Evolutionary conservation across 163 green algal species (phyloP), one percentile per base, ranked within the genome.

Genomic region (Chlorella variabilis): DNA sequence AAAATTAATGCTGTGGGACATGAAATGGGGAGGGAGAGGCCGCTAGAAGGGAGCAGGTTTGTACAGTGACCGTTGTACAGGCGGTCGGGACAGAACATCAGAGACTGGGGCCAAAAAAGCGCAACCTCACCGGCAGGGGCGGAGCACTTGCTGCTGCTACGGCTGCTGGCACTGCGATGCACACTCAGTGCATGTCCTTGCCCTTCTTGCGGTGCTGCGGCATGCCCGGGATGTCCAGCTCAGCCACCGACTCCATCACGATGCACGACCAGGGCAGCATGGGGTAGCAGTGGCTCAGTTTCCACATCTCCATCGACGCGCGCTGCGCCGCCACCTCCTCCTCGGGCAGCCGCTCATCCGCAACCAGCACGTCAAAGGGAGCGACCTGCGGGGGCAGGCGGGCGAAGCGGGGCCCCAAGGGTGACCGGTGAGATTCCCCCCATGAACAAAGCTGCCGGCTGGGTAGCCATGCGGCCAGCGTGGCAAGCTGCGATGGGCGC

Each of bases 201-300:
- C 54, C 54, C 18, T n/a, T n/a, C 23, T 80, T 80, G 73, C 73
- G 73, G 27, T 80, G 73, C 31, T 63, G 20, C 38, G 56, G 54
- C 67, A 81, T 70, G 39, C n/a, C 41, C 0, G 73, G 56, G 36
- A 38, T 54, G 36, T 15, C 59, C 6, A 33, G 71, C 45, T 75
- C 75, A 2, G 77, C 71, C 31, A 92, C 68, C 15, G 82, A 83
- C 78, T 93, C 91, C 73, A 98, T 84, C 31, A 98, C 83, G 33
- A 96, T 78, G 73, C 82, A 93, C 34, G 89, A 95, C 83, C 90
- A 96, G 39, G 95, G 91, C 75, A 98, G 91, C 83, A 98, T 86
- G 2, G 94, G 85, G 79, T 93, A 95, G 38, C 75, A 73, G 78
- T 87, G 81, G 58, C 91, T 85, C 45, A 75, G 84, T 20, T 87